phyloP scores from a whole-genome alignment of 1,139 yeast species.

The Magnusiomyces tetraspermus region DNA sequence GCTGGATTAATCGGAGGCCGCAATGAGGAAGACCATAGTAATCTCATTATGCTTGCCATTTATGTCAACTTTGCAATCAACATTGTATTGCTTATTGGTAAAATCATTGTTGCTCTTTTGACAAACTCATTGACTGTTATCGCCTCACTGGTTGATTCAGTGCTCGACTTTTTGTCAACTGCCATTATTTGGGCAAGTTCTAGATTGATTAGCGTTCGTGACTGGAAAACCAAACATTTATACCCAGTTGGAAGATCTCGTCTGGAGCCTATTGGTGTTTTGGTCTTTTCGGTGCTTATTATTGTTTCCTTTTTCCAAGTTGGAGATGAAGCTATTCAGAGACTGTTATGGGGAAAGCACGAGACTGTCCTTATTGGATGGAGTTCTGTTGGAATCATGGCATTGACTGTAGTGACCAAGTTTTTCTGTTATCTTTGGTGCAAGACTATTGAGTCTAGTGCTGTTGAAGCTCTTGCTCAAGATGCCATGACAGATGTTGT shows the following conservation, averaged over 20 bases:
- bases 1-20: slow-evolving; percentile 43
- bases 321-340: slow-evolving; percentile 49
- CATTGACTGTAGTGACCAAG: slow-evolving; percentile 51
- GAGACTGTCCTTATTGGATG: slow-evolving; percentile 39
- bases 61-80: slow-evolving; percentile 56
- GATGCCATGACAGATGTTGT: slow-evolving; percentile 73
- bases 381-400: slow-evolving; percentile 54
- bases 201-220: slow-evolving; percentile 45
- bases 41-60: slow-evolving; percentile 50
- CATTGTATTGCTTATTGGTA: slow-evolving; percentile 51
- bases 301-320: slow-evolving; percentile 66
- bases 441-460: slow-evolving; percentile 50
- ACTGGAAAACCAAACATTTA: slow-evolving; percentile 37
- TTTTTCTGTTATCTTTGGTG: slow-evolving; percentile 59
- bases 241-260: slow-evolving; percentile 68
- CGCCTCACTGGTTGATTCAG: slow-evolving; percentile 71
- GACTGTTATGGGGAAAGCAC: slow-evolving; percentile 23
- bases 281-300: slow-evolving; percentile 62
- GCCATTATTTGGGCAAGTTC: slow-evolving; percentile 61
- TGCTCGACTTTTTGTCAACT: slow-evolving; percentile 65
- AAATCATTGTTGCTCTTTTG: slow-evolving; percentile 49
- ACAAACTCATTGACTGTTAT: slow-evolving; percentile 65
- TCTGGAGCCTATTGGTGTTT: slow-evolving; percentile 69
- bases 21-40: slow-evolving; percentile 34
- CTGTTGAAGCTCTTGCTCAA: slow-evolving; percentile 72